Evolutionary conservation across 2,329 filamentous ascomycete genomes (phyloP).

Genomic region (Sporothrix pallida): DNA sequence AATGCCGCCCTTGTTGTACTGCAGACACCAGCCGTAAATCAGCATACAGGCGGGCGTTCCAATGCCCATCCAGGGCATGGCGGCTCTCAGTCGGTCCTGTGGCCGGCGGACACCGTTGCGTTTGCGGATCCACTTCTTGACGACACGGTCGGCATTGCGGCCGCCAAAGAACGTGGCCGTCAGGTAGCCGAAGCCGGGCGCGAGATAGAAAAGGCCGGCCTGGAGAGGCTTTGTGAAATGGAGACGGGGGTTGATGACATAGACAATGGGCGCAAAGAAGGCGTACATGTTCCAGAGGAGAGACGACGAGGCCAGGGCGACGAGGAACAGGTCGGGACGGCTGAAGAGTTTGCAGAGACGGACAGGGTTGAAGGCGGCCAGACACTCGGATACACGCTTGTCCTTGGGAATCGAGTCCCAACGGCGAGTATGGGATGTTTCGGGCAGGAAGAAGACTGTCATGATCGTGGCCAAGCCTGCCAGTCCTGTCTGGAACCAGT

Average conservation of each 20-base stretch:
- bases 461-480: constrained; percentile 60
- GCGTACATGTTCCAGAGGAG: constrained; percentile 21
- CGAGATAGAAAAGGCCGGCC: constrained; percentile 71
- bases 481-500: constrained; percentile 70
- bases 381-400: constrained; percentile 56
- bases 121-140: constrained; percentile 64
- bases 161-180: constrained; percentile 70
- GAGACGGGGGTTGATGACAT: constrained; percentile 73
- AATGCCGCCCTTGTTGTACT: constrained; percentile 30
- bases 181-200: constrained; percentile 70
- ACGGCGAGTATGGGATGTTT: constrained; percentile 61
- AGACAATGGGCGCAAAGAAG: constrained; percentile 68
- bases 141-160: constrained; percentile 67
- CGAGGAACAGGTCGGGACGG: constrained; percentile 67
- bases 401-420: constrained; percentile 27
- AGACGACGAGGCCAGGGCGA: constrained; percentile 53
- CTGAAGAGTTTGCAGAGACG: constrained; percentile 62
- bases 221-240: constrained; percentile 65
- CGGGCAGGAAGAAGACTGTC: constrained; percentile 66
- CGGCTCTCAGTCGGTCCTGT: constrained; percentile 70
- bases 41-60: constrained; percentile 38
- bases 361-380: constrained; percentile 63
- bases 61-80: constrained; percentile 64
- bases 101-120: constrained; percentile 63
- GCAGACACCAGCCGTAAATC: constrained; percentile 33